These are phyloP conservation scores for Penicillium sp. DNA, from an alignment of 2,329 filamentous ascomycete species.

Conservation along the genomic window DNA sequence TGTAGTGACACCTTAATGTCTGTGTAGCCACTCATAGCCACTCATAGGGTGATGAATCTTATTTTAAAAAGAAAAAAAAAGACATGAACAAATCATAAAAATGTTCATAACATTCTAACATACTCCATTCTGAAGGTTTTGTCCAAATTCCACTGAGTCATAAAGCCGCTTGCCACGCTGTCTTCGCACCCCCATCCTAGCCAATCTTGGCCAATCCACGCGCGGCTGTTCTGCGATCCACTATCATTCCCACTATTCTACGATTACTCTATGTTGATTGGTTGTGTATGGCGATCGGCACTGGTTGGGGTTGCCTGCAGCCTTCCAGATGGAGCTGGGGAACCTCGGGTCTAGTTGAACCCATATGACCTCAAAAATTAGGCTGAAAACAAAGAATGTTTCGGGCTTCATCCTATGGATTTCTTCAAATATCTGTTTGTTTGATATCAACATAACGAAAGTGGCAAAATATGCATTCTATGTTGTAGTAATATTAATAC, in stretches of 20 bases:
- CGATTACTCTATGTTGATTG: slow-evolving; percentile 9
- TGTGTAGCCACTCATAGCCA: slow-evolving; percentile 5
- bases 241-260: slow-evolving; percentile 1
- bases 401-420: neutral
- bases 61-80: neutral
- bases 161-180: slow-evolving; percentile 17
- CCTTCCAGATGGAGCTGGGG: slow-evolving; percentile 7
- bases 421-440: neutral
- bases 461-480: neutral
- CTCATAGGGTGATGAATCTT: neutral
- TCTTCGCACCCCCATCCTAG: neutral
- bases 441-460: neutral
- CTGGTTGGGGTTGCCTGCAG: slow-evolving; percentile 15
- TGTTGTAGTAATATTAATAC: neutral
- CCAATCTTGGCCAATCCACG: neutral
- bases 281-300: slow-evolving; percentile 8
- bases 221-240: slow-evolving; percentile 3
- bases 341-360: neutral
- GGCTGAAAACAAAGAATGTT: slow-evolving; percentile 3
- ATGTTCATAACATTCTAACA: neutral
- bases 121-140: neutral
- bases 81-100: neutral
- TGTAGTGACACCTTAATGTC: neutral
- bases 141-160: slow-evolving; percentile 7
- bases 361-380: slow-evolving; percentile 10